phyloP scores from a whole-genome alignment of 257 asterid genomes.

The Solanum sejunctum region DNA sequence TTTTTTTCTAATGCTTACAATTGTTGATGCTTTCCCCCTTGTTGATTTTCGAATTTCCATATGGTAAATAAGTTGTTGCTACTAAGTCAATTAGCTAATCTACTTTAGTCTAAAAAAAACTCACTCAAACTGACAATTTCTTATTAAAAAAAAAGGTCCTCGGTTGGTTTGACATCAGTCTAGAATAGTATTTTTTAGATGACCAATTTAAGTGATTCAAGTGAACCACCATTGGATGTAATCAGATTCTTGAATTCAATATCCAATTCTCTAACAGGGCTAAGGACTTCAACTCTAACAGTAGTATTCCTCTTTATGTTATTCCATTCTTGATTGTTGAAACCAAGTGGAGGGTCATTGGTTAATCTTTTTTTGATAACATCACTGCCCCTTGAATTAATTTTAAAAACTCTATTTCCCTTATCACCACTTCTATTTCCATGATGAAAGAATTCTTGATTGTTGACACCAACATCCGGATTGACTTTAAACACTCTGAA shows the following conservation, averaged over 20 bases:
- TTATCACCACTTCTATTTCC: not conserved
- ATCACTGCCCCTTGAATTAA: too few species aligned
- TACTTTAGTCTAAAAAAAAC: too few species aligned
- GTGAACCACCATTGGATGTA: not conserved
- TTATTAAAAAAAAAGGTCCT: not conserved
- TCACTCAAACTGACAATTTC: too few species aligned
- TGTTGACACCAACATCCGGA: not conserved
- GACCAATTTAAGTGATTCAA: not conserved
- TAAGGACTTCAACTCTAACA: not conserved
- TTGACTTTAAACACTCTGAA: not conserved
- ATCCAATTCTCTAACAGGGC: not conserved
- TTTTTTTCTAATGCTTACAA: too few species aligned
- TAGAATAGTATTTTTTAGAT: not conserved
- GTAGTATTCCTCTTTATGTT: not conserved
- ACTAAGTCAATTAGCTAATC: too few species aligned
- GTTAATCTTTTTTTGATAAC: not conserved
- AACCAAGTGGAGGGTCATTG: not conserved
- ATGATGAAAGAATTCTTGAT: not conserved
- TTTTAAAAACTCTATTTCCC: not conserved
- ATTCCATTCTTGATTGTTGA: not conserved
- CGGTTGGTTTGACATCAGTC: not conserved
- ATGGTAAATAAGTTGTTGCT: too few species aligned
- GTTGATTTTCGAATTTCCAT: too few species aligned
- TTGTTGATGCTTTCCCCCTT: too few species aligned
- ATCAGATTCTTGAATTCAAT: not conserved